Evolutionary conservation across 2,329 filamentous ascomycete genomes (phyloP), one percentile per base, ranked within the genome.

Genomic region (Chlorencoelia australis): DNA sequence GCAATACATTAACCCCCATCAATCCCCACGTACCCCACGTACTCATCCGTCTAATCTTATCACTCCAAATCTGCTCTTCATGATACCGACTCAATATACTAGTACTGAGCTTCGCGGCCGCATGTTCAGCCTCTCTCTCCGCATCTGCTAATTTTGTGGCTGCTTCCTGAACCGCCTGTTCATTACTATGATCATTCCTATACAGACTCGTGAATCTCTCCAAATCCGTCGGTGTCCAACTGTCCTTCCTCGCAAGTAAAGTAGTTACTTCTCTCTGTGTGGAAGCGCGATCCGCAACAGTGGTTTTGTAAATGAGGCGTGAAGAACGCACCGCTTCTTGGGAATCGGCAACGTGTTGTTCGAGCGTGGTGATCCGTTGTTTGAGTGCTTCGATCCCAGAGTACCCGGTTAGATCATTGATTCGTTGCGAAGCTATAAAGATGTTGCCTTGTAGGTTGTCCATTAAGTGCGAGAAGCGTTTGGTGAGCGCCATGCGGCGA

Each of bases 31-130:
- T 98, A 22, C 93, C 89, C 91, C 91, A 98, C 0, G 91, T 98
- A 58, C 83, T 91, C 69, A 94, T 94, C 47, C 91, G 72, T 22
- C 91, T 73, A 56, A 98, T 98, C 51, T 94, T 89, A 59, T 98
- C 91, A 55, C 85, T 94, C 91, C 91, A 98, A 39, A 98, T 93
- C 65, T 98, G 91, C 65, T 98, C 91, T 63, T 98, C 91, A 59
- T 98, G 91, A 61, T 98, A 98, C 42, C 93, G 76, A 43, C 82
- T 82, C 34, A 95, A 67, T 50, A 96, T 95, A 33, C 80, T 78
- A 43, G 81, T 78, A 56, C 82, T 89, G 36, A 98, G 66, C 51
- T 79, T 73, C 35, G 78, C 74, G 37, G 79, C 74, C 1, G 87
- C 73, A 43, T 82, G 79, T 61, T 94, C 83, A 42, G 93, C 77